phyloP scores from a whole-genome alignment of 2,329 filamentous ascomycete species.

The Alternaria incomplexa region DNA sequence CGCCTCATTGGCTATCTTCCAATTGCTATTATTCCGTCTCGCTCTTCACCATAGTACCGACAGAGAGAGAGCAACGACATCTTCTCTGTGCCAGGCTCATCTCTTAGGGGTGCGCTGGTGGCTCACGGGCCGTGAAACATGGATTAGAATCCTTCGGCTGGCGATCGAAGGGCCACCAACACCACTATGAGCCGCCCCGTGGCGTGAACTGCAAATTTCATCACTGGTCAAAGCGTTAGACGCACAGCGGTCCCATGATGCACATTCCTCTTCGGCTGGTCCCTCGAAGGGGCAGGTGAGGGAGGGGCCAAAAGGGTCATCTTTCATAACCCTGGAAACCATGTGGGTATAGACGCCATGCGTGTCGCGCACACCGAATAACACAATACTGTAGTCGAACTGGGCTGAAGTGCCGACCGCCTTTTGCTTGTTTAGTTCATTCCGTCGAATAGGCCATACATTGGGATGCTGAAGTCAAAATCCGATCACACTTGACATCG shows the following conservation, averaged over 20 bases:
- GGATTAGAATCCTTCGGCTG: slow-evolving; percentile 15
- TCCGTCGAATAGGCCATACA: not conserved
- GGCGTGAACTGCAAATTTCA: slow-evolving; percentile 10
- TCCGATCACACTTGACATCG: not conserved
- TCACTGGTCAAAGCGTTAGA: slow-evolving; percentile 5
- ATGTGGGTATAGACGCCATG: not conserved
- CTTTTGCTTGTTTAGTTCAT: not conserved
- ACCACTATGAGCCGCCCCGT: slow-evolving; percentile 12
- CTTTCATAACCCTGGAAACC: not conserved
- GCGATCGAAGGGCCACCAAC: slow-evolving; percentile 25
- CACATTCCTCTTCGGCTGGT: slow-evolving; percentile 12
- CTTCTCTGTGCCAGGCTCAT: not conserved
- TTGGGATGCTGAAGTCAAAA: not conserved
- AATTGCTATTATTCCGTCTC: not conserved
- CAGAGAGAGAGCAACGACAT: not conserved
- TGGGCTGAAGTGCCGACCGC: not conserved
- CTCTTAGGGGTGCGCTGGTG: slow-evolving; percentile 6
- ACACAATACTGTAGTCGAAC: not conserved
- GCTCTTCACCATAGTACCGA: not conserved
- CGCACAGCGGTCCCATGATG: slow-evolving; percentile 4
- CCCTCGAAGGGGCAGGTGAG: slow-evolving; percentile 13
- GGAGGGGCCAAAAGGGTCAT: not conserved
- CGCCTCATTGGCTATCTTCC: not conserved
- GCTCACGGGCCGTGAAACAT: slow-evolving; percentile 19
- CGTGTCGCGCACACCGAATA: not conserved